A percentile compares a stretch with the other conserved stretches of the same genome.
phyloP scores from a whole-genome alignment of 2,329 filamentous ascomycete species.

The Penicillium hesseltinei region DNA sequence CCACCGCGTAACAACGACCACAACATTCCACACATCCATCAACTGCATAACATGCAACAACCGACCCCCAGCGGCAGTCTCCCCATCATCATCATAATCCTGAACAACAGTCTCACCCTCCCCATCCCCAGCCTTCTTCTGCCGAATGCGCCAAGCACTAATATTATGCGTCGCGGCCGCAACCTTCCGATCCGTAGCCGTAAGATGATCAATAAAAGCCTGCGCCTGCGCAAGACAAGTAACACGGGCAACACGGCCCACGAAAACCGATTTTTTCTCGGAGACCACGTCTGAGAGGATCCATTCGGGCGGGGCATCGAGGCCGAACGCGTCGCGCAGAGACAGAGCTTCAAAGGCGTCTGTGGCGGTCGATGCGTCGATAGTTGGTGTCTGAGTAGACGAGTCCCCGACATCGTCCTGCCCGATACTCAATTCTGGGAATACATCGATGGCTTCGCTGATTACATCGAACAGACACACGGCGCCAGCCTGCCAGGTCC shows the following conservation, averaged over 20 bases:
- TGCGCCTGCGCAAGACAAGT: conserved; percentile 69
- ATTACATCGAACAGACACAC: conserved; percentile 92
- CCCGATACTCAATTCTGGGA: conserved; percentile 56
- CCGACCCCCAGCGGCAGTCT: conserved; percentile 83
- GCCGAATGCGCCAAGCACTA: conserved; percentile 81
- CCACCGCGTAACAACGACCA: conserved; percentile 93
- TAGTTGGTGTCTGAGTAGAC: conserved; percentile 10
- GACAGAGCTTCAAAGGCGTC: conserved; percentile 29
- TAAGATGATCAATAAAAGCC: conserved; percentile 68
- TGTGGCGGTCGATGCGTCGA: background rate
- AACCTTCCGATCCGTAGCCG: conserved; percentile 78
- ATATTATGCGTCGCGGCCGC: conserved; percentile 94
- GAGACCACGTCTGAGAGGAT: conserved; percentile 67
- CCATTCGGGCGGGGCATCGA: conserved; percentile 61
- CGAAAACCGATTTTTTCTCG: conserved; percentile 84
- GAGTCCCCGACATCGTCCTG: conserved; percentile 18
- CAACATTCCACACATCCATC: conserved; percentile 89
- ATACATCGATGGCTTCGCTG: conserved; percentile 57
- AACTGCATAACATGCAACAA: conserved; percentile 88
- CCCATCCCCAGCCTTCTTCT: conserved; percentile 31
- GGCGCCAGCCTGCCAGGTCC: conserved; percentile 68
- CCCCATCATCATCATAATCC: conserved; percentile 94
- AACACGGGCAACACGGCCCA: conserved; percentile 73
- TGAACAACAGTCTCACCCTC: conserved; percentile 63
- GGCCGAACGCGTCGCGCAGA: conserved; percentile 29